Evolutionary conservation across 805 yeast species (phyloP).

Genomic region (Cyberlindnera mycetangii): DNA sequence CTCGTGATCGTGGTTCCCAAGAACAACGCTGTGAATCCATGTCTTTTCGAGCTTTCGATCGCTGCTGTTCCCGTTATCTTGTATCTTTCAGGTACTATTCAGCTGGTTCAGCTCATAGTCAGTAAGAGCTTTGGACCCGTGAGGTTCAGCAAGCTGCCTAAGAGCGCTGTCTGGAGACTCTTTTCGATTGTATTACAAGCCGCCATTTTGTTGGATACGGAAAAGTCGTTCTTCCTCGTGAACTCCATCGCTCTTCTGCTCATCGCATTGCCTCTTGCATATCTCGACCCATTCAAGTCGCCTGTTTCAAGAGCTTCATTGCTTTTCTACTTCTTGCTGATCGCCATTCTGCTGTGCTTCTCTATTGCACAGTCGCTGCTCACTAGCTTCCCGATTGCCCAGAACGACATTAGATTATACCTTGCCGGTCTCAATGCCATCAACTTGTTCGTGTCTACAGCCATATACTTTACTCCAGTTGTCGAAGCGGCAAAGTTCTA

Average conservation of each 20-base stretch:
- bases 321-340: constrained; percentile 72
- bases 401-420: constrained; percentile 27
- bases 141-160: constrained; percentile 19
- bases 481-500: constrained; percentile 40
- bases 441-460: constrained; percentile 14
- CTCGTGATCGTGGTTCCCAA: constrained; percentile 21
- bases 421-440: constrained; percentile 5
- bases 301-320: constrained; percentile 62
- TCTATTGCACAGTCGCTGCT: constrained; percentile 39
- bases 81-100: constrained; percentile 17
- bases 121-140: constrained; percentile 5
- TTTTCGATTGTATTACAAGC: constrained; percentile 13
- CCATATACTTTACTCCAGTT: constrained; percentile 33
- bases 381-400: constrained; percentile 27
- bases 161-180: constrained; percentile 14
- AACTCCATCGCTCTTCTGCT: constrained; percentile 21
- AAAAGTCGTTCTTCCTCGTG: constrained; percentile 1
- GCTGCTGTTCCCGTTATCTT: constrained; percentile 12
- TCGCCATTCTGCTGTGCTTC: constrained; percentile 42
- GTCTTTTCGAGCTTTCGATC: constrained; percentile 20
- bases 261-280: constrained; percentile 41
- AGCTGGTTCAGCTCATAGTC: constrained; percentile 10
- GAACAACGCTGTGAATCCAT: constrained; percentile 28
- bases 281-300: constrained; percentile 40
- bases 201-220: constrained; percentile 3